These are phyloP conservation scores for Massariosphaeria phaeospora DNA, from an alignment of 495 filamentous ascomycete genomes.

Conservation along the genomic window DNA sequence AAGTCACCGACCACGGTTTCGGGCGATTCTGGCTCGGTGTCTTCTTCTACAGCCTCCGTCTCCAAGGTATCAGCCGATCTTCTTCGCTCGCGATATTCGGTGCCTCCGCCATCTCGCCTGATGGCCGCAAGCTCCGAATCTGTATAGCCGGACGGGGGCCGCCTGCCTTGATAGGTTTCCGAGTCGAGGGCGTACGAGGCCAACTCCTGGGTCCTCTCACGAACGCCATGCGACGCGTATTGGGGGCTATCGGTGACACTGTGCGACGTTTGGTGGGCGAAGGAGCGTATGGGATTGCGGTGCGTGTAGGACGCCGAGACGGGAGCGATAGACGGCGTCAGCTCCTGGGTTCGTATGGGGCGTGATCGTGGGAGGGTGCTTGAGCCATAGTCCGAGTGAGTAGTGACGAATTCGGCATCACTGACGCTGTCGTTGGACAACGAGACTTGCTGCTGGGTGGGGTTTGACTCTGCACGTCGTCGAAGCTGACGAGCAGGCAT, in stretches of 20 bases:
- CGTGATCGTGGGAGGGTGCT: conserved; percentile 12
- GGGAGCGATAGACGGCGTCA: conserved; percentile 23
- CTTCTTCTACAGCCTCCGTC: conserved; percentile 53
- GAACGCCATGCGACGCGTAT: conserved; percentile 68
- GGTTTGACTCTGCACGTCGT: conserved; percentile 9
- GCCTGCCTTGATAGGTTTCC: conserved; percentile 18
- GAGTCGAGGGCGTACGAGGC: conserved; percentile 75
- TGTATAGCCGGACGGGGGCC: conserved; percentile 20
- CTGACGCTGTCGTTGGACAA: conserved; percentile 30
- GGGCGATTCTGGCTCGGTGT: conserved; percentile 34
- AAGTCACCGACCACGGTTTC: conserved; percentile 25
- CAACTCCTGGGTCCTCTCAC: conserved; percentile 87
- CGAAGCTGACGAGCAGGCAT: conserved; percentile 21
- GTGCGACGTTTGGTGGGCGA: conserved; percentile 68
- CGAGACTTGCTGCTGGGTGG: conserved; percentile 27
- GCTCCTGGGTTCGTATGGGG: conserved; percentile 28
- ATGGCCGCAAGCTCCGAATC: conserved; percentile 27
- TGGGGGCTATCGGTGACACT: conserved; percentile 61
- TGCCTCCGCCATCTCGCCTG: conserved; percentile 9
- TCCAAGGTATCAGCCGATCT: conserved; percentile 29
- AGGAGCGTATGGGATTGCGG: conserved; percentile 70
- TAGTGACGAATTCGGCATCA: conserved; percentile 21
- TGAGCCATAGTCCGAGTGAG: not conserved
- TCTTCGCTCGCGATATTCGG: conserved; percentile 19
- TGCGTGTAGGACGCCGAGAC: conserved; percentile 48